Conservation (phyloP, 306 rosid genomes). For the Quercus dentata region DNA sequence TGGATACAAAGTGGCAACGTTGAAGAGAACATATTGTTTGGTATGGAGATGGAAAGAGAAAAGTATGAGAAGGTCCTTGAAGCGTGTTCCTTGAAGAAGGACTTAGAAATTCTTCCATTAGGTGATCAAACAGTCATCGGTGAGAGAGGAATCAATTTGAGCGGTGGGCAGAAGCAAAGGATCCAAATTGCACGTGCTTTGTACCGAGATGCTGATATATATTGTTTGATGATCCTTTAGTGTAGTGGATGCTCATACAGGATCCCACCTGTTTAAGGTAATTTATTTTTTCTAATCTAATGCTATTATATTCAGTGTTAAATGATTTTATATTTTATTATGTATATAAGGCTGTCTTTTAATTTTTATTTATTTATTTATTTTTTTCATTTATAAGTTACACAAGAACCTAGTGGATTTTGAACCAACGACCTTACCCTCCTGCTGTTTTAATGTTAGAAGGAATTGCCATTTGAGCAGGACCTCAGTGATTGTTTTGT, state of each 20-base stretch:
- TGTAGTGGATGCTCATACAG: constrained; percentile 95
- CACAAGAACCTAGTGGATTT: too few relatives aligned
- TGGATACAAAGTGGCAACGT: constrained; percentile 91
- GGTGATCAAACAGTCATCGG: constrained; percentile 88
- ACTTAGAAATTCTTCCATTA: constrained; percentile 64
- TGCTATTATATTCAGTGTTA: not conserved
- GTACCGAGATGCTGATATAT: constrained; percentile 80
- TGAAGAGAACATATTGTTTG: constrained; percentile 73
- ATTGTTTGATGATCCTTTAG: constrained; percentile 91
- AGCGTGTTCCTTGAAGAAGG: constrained; percentile 71
- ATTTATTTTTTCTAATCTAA: not conserved
- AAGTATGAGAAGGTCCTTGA: constrained; percentile 67
- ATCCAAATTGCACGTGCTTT: constrained; percentile 81
- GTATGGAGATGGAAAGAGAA: constrained; percentile 67
- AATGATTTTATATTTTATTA: not conserved
- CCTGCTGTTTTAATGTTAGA: too few relatives aligned
- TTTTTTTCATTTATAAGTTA: too few relatives aligned
- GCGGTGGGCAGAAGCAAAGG: constrained; percentile 91
- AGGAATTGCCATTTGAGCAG: too few relatives aligned
- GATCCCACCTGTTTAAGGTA: constrained; percentile 83
- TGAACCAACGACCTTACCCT: too few relatives aligned
- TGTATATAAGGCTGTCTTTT: not conserved
- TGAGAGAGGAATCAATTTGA: constrained; percentile 86
- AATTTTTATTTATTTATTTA: too few relatives aligned
- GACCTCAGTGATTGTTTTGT: too few relatives aligned